Percentiles rank a stretch among this genome's conserved stretches.
These are phyloP conservation scores for Cordyceps pruinosa DNA, from an alignment of 2,329 filamentous ascomycete genomes.

Conservation along the genomic window DNA sequence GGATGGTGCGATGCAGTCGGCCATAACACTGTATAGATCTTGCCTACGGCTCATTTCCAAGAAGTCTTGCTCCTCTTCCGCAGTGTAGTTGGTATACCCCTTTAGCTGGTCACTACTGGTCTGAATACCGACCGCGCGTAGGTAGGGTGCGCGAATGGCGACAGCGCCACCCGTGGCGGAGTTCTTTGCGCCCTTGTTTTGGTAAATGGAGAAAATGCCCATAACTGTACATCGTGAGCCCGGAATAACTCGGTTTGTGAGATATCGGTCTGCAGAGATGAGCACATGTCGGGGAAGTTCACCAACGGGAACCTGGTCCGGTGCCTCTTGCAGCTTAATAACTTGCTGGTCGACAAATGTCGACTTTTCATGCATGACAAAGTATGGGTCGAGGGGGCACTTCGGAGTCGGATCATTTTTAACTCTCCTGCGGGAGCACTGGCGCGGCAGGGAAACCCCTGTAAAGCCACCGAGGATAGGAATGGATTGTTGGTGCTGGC, in stretches of 20 bases:
- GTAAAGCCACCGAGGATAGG: constrained; percentile 79
- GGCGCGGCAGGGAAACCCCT: constrained; percentile 75
- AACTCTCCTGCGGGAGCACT: constrained; percentile 58
- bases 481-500: constrained; percentile 63
- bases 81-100: constrained; percentile 75
- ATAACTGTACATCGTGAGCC: constrained; percentile 92
- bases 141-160: constrained; percentile 90
- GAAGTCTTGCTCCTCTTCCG: constrained; percentile 97
- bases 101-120: constrained; percentile 88
- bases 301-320: constrained; percentile 94
- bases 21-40: constrained; percentile 87
- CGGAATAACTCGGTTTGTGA: constrained; percentile 92
- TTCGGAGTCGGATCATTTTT: constrained; percentile 62
- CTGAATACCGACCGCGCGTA: constrained; percentile 86
- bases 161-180: constrained; percentile 70
- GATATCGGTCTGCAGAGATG: constrained; percentile 90
- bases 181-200: constrained; percentile 80
- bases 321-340: constrained; percentile 94
- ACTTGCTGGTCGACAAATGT: constrained; percentile 97
- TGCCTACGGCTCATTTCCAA: constrained; percentile 80
- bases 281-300: constrained; percentile 92
- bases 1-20: constrained; percentile 89
- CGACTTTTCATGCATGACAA: constrained; percentile 88
- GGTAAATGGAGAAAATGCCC: constrained; percentile 97
- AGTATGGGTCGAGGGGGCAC: constrained; percentile 92